A percentile compares a stretch with the other conserved stretches of the same genome.
Conservation (phyloP, 306 rosid species). For the Begonia loranthoides region DNA sequence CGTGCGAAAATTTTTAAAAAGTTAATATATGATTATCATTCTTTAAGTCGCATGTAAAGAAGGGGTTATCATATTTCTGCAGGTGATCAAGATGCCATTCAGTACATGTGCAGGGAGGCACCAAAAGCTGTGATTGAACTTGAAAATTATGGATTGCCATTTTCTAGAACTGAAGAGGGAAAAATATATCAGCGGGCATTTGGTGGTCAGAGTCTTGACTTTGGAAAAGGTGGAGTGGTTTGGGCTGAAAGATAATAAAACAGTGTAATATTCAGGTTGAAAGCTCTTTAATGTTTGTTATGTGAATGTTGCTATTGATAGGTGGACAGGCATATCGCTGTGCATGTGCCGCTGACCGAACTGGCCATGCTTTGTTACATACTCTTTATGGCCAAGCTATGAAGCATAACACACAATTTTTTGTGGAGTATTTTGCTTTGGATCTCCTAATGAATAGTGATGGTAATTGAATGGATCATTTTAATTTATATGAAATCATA, state of each 20-base stretch:
- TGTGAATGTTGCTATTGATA: conserved; percentile 19
- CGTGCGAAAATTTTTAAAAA: no score
- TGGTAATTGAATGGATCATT: conserved; percentile 20
- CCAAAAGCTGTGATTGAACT: conserved; percentile 92
- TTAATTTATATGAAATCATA: background rate
- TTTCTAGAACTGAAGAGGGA: conserved; percentile 81
- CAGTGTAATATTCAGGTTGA: conserved; percentile 2
- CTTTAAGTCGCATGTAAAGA: background rate
- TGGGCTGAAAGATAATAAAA: conserved; percentile 5
- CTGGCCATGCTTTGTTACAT: conserved; percentile 84
- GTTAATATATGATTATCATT: no score
- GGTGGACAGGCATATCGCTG: conserved; percentile 95
- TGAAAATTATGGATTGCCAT: conserved; percentile 84
- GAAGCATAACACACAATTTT: conserved; percentile 82
- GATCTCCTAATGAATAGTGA: conserved; percentile 71
- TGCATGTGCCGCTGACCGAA: conserved; percentile 95
- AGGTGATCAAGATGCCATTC: conserved; percentile 99
- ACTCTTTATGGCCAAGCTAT: conserved; percentile 88
- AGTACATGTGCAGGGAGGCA: conserved; percentile 91
- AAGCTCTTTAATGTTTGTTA: conserved; percentile 13
- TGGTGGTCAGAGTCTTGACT: conserved; percentile 94
- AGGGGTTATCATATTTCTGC: conserved; percentile 10
- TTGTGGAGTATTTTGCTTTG: conserved; percentile 84
- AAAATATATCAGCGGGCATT: conserved; percentile 90
- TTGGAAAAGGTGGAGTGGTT: conserved; percentile 56